phyloP scores from a whole-genome alignment of 768 basidiomycete genomes.

The Hysterangium stoloniferum region DNA sequence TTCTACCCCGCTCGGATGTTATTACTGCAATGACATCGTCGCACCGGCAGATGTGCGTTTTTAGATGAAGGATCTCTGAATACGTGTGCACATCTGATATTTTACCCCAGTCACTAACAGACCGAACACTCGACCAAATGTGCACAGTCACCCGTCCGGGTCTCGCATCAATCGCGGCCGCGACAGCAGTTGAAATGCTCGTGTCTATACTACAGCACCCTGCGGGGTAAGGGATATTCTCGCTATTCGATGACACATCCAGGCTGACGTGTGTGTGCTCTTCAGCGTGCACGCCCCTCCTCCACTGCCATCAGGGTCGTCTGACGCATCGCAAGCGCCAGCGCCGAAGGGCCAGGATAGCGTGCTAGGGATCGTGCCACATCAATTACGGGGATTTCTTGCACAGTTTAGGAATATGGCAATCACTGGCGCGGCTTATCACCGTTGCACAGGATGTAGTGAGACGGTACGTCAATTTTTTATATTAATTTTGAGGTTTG shows the following conservation, averaged over 20 bases:
- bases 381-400: conserved; percentile 88
- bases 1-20: conserved; percentile 67
- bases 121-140: conserved; percentile 96
- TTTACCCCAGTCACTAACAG: conserved; percentile 53
- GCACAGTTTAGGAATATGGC: conserved; percentile 79
- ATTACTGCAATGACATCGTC: conserved; percentile 97
- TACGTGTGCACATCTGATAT: neutral
- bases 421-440: conserved; percentile 81
- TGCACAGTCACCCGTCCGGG: conserved; percentile 97
- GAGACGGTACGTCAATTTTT: conserved; percentile 48
- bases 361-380: conserved; percentile 84
- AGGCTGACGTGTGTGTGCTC: neutral
- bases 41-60: conserved; percentile 82
- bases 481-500: neutral
- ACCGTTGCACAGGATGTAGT: conserved; percentile 86
- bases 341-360: conserved; percentile 28
- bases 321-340: conserved; percentile 21
- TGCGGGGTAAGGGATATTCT: conserved; percentile 48
- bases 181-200: conserved; percentile 88
- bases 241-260: neutral
- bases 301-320: conserved; percentile 39
- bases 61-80: too few species aligned
- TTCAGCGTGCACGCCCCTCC: conserved; percentile 58
- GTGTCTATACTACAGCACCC: conserved; percentile 88
- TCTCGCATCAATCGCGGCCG: conserved; percentile 84